Conservation (phyloP, 345 rosid genomes). For the Populus tremula region DNA sequence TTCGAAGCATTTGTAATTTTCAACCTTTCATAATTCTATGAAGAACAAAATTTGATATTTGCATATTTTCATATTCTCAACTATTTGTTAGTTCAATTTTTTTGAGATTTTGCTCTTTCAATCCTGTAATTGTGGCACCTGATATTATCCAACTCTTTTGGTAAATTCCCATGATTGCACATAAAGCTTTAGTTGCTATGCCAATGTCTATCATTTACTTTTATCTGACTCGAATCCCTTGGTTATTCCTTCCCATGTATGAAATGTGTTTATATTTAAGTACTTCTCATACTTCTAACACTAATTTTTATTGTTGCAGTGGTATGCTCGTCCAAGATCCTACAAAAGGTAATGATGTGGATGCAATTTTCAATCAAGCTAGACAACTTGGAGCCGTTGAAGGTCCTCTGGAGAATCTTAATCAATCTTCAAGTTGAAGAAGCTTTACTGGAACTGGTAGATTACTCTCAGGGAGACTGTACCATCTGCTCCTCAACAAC, state of each 20-base stretch:
- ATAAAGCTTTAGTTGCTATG: background rate
- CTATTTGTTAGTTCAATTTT: background rate
- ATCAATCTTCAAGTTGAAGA: slow-evolving; percentile 70
- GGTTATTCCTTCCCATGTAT: background rate
- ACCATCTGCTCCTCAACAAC: slow-evolving; percentile 71
- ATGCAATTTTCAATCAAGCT: slow-evolving; percentile 84
- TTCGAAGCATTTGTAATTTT: background rate
- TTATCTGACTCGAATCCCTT: background rate
- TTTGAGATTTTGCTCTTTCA: background rate
- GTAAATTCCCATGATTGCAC: background rate
- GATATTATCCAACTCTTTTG: background rate
- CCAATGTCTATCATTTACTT: background rate
- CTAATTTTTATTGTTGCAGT: slow-evolving; percentile 36
- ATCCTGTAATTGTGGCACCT: background rate
- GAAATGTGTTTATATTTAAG: background rate
- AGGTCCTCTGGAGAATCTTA: slow-evolving; percentile 61
- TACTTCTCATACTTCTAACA: background rate
- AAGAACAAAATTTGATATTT: background rate
- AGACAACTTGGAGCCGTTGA: slow-evolving; percentile 85
- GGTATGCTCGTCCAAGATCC: slow-evolving; percentile 98
- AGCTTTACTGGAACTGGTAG: slow-evolving; percentile 84
- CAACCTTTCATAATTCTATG: background rate
- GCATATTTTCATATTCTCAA: background rate
- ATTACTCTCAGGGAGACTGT: slow-evolving; percentile 70
- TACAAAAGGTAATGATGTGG: slow-evolving; percentile 69